These are phyloP conservation scores for Ophiostoma triangulosporum DNA, from an alignment of 2,329 filamentous ascomycete genomes.

Conservation along the genomic window DNA sequence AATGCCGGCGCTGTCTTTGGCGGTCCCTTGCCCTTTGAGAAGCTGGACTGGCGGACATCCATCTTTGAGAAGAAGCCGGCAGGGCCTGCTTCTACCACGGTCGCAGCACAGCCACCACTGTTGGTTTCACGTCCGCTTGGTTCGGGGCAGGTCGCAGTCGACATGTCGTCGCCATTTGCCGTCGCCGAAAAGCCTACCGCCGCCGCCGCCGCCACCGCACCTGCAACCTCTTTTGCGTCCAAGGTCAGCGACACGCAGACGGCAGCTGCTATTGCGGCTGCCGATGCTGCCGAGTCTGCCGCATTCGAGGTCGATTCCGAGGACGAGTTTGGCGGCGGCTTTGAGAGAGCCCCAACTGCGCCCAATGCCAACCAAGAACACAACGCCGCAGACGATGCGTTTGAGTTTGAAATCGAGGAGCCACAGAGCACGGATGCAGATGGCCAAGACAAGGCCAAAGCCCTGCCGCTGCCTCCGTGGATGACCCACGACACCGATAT, in stretches of 20 bases:
- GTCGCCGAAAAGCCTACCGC: background rate
- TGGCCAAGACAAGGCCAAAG: slow-evolving; percentile 13
- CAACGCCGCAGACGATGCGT: background rate
- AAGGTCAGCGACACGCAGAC: background rate
- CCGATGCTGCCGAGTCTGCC: slow-evolving; percentile 13
- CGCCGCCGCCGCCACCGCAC: background rate
- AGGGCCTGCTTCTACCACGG: slow-evolving; percentile 14
- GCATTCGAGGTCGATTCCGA: slow-evolving; percentile 16
- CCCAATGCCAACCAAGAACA: slow-evolving; percentile 11
- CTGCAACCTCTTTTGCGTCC: background rate
- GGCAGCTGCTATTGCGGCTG: slow-evolving; percentile 1
- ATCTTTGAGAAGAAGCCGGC: slow-evolving; percentile 32
- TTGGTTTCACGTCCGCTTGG: background rate
- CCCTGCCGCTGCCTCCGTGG: slow-evolving; percentile 63
- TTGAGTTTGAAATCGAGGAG: slow-evolving; percentile 41
- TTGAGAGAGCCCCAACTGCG: slow-evolving; percentile 25
- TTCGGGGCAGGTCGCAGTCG: background rate
- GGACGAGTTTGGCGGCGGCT: slow-evolving; percentile 51
- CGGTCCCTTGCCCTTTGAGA: slow-evolving; percentile 84
- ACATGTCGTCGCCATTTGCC: slow-evolving; percentile 2
- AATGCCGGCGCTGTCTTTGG: slow-evolving; percentile 53
- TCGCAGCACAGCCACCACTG: background rate
- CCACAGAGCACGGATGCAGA: slow-evolving; percentile 4
- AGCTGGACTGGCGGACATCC: slow-evolving; percentile 55
- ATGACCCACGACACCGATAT: slow-evolving; percentile 53